phyloP scores from a whole-genome alignment of 2,329 filamentous ascomycete genomes.

The Thielaviopsis musarum region DNA sequence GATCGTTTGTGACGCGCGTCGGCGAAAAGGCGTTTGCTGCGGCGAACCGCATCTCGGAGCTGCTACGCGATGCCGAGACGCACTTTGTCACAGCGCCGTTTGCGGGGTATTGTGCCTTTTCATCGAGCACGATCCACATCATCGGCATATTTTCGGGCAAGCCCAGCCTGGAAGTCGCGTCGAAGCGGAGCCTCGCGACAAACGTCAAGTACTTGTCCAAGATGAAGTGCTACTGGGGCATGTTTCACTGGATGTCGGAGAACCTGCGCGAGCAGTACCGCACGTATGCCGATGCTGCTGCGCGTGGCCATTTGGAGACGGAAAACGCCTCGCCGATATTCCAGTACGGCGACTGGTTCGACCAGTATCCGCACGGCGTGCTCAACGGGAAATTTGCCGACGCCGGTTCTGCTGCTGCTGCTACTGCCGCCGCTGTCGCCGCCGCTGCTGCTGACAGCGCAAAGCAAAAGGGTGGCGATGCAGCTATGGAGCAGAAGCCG shows the following conservation, averaged over 20 bases:
- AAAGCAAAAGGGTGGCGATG: constrained; percentile 70
- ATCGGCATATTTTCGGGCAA: constrained; percentile 83
- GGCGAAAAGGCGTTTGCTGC: constrained; percentile 64
- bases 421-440: not conserved
- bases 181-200: constrained; percentile 68
- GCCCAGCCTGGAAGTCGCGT: constrained; percentile 52
- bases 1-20: constrained; percentile 59
- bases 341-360: constrained; percentile 96
- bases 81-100: constrained; percentile 80
- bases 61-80: constrained; percentile 60
- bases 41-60: constrained; percentile 69
- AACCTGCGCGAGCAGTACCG: constrained; percentile 81
- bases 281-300: constrained; percentile 64
- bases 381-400: constrained; percentile 64
- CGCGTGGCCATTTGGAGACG: constrained; percentile 23
- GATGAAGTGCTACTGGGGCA: constrained; percentile 97
- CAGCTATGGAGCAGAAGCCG: constrained; percentile 72
- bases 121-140: constrained; percentile 87
- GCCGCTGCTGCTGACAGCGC: constrained; percentile 31
- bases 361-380: constrained; percentile 83
- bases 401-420: not conserved
- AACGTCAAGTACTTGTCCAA: constrained; percentile 83
- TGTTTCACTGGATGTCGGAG: constrained; percentile 94
- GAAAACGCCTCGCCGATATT: constrained; percentile 40
- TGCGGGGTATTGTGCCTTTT: constrained; percentile 85